These are phyloP conservation scores for Blepharisma japonicum DNA, from an alignment of 73 alveolate species.

Conservation along the genomic window DNA sequence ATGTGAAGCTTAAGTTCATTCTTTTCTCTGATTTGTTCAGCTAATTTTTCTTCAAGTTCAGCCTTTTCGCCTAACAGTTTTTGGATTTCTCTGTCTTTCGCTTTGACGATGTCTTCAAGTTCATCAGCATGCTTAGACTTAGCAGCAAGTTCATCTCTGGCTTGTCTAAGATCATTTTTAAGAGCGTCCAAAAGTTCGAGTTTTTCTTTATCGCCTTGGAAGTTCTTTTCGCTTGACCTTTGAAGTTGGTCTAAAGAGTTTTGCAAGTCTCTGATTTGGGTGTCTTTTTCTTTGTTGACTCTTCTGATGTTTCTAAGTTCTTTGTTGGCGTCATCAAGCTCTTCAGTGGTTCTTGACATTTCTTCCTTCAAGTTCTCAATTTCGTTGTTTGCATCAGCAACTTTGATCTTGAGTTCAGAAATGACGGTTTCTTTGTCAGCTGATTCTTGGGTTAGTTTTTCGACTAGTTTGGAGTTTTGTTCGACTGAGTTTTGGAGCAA, in stretches of 20 bases:
- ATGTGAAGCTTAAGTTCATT: neutral
- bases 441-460: conserved; percentile 19
- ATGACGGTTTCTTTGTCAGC: conserved; percentile 13
- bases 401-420: neutral
- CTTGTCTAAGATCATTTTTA: neutral
- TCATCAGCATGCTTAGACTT: neutral
- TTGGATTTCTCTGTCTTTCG: neutral
- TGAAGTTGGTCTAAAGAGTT: neutral
- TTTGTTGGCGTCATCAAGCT: neutral
- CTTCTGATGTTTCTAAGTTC: conserved; percentile 16
- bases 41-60: neutral
- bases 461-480: conserved; percentile 6
- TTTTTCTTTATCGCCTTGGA: conserved; percentile 16
- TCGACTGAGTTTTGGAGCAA: neutral
- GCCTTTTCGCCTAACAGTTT: neutral
- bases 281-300: conserved; percentile 15
- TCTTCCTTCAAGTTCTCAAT: conserved; percentile 13
- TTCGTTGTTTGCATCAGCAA: neutral
- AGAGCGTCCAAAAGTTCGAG: neutral
- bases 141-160: neutral
- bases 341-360: neutral
- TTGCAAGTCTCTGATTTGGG: conserved; percentile 12
- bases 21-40: neutral
- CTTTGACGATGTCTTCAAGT: neutral
- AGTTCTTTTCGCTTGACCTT: neutral